phyloP scores from a whole-genome alignment of 2,329 filamentous ascomycete species.

The Cryphonectria carpinicola region DNA sequence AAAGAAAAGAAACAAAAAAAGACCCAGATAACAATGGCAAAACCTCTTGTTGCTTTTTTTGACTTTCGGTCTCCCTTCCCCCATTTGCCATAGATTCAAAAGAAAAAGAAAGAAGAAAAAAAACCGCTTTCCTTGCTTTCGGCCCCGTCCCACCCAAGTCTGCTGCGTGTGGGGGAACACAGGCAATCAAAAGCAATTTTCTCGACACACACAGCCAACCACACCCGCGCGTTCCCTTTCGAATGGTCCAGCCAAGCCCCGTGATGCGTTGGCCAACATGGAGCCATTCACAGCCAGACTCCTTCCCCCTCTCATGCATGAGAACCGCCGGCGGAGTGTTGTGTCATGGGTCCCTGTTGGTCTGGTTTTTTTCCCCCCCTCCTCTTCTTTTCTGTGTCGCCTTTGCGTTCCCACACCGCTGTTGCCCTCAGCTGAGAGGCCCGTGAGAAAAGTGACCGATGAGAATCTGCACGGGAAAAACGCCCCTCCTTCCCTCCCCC shows the following conservation, averaged over 20 bases:
- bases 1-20: not conserved
- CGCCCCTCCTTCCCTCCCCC: no score
- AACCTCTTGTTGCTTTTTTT: conserved; percentile 1
- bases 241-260: not conserved
- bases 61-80: not conserved
- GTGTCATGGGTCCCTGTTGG: not conserved
- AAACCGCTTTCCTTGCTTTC: not conserved
- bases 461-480: not conserved
- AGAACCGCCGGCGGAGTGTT: not conserved
- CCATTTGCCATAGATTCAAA: conserved; percentile 1
- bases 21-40: not conserved
- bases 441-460: not conserved
- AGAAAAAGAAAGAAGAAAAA: not conserved
- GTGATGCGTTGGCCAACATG: conserved; percentile 1
- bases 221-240: not conserved
- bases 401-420: not conserved
- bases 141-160: not conserved
- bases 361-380: not conserved
- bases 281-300: not conserved
- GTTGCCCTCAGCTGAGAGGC: not conserved
- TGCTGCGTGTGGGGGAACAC: not conserved
- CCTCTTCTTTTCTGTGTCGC: not conserved
- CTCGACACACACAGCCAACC: not conserved
- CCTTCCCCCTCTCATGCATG: not conserved
- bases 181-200: not conserved